Evolutionary conservation across 1,139 yeast species (phyloP), one percentile per base, ranked within the genome.

Genomic region (Candida buenavistaensis): DNA sequence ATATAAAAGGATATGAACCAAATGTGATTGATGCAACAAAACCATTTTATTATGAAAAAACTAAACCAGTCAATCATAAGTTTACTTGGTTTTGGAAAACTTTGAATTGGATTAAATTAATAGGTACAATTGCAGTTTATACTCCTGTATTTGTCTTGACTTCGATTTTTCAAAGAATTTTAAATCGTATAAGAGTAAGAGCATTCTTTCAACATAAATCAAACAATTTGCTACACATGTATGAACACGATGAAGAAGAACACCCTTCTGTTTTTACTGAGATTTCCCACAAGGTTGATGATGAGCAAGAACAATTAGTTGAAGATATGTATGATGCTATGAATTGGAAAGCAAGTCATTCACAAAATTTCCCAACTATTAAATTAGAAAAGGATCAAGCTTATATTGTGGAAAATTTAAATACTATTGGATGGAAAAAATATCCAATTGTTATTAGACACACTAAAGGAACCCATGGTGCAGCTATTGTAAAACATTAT

Each of bases 391-490:
- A 48, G 2, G 43, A 52, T 14, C 94, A 87, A 53, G 47, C 58
- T 28, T 63, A 56, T 20, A 82, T 84, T 34, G 72, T 84, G 26
- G 60, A 60, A 16, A 69, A 72, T 41, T 66, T 87, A 52, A 85
- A 86, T 55, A 45, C 57, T 2, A 55, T 86, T 9, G 50, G 59
- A 3, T 87, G 95, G 95, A 57, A 64, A 22, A 87, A 84, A 54
- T 82, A 55, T 51, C 94, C 94, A 0, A 71, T 86, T 19, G 70
- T 83, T 40, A 82, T 87, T 35, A 70, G 82, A 29, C 63, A 72
- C 22, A 80, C 92, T 3, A 70, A 70, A 34, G 75, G 80, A 32
- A 73, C 94, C 0, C 96, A 87, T 51, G 88, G 95, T 2, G 95
- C 92, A 2, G 82, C 87, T 1, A 83, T 87, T 39, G 85, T 81